These are phyloP conservation scores for Hericium coralloides DNA, from an alignment of 768 basidiomycete species.

Conservation along the genomic window DNA sequence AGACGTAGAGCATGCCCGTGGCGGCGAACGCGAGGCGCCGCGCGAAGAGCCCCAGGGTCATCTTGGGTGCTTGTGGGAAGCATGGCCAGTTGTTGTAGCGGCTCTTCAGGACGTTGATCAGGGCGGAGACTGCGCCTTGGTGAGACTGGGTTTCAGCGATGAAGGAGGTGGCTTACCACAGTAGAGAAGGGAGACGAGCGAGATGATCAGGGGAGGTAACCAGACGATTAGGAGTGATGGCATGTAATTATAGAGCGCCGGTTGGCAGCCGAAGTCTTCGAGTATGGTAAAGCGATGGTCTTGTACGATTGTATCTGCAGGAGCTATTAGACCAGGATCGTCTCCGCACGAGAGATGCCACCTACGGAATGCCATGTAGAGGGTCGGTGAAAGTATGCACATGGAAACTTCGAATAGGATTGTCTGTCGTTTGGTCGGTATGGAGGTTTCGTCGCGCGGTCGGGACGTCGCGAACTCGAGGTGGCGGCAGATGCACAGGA, in stretches of 20 bases:
- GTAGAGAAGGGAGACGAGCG: constrained; percentile 6
- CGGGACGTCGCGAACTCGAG: constrained; percentile 10
- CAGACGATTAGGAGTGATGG: constrained; percentile 12
- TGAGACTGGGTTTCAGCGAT: background rate
- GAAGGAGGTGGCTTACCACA: constrained; percentile 5
- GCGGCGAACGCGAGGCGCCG: constrained; percentile 5
- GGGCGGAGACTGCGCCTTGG: constrained; percentile 5
- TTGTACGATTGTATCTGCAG: constrained; percentile 12
- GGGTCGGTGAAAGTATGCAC: constrained; percentile 7
- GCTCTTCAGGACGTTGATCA: constrained; percentile 7
- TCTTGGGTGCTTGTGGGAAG: constrained; percentile 7
- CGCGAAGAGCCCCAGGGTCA: constrained; percentile 6
- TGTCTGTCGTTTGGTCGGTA: background rate
- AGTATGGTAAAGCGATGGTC: constrained; percentile 12
- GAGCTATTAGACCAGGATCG: background rate
- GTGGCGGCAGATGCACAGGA: constrained; percentile 11
- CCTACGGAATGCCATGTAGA: constrained; percentile 14
- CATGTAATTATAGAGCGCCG: constrained; percentile 9
- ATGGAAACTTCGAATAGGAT: constrained; percentile 2
- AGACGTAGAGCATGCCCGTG: constrained; percentile 9
- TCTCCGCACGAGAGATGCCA: background rate
- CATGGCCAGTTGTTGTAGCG: constrained; percentile 2
- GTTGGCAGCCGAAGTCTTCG: constrained; percentile 13
- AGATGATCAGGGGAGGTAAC: constrained; percentile 12
- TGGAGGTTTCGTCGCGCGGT: background rate